These are phyloP conservation scores for Tuber umbilicatum DNA, from an alignment of 495 filamentous ascomycete genomes.

Conservation along the genomic window DNA sequence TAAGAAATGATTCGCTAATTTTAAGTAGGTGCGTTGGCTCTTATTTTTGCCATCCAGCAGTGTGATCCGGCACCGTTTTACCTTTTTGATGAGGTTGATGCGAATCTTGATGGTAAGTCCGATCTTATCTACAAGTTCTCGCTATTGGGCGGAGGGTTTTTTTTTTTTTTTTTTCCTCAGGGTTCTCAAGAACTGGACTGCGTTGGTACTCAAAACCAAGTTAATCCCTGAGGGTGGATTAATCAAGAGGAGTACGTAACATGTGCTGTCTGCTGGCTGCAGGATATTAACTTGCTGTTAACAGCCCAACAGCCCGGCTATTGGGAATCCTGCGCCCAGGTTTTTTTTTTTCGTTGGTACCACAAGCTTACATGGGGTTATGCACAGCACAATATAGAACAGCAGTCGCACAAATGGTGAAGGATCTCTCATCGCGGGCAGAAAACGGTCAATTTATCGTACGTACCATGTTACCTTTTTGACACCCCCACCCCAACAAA, in stretches of 20 bases:
- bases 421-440: slow-evolving; percentile 57
- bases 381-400: slow-evolving; percentile 70
- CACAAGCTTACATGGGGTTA: slow-evolving; percentile 14
- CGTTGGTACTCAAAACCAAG: not conserved
- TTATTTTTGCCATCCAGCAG: slow-evolving; percentile 98
- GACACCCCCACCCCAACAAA: not conserved
- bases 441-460: slow-evolving; percentile 51
- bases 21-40: slow-evolving; percentile 74
- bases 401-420: slow-evolving; percentile 79
- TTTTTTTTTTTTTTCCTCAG: slow-evolving; percentile 1
- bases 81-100: slow-evolving; percentile 98
- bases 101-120: slow-evolving; percentile 74
- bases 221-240: slow-evolving; percentile 4
- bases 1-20: slow-evolving; percentile 51
- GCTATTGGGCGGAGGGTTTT: not conserved
- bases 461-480: slow-evolving; percentile 10
- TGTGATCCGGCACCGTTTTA: slow-evolving; percentile 97
- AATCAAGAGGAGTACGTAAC: not conserved
- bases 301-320: not conserved
- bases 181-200: not conserved
- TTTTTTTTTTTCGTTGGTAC: slow-evolving; percentile 1
- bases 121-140: not conserved
- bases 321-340: not conserved
- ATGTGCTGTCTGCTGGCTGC: slow-evolving; percentile 1
- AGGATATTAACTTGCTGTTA: slow-evolving; percentile 1